phyloP scores from a whole-genome alignment of 768 basidiomycete species.

The Clavaria fumosa region DNA sequence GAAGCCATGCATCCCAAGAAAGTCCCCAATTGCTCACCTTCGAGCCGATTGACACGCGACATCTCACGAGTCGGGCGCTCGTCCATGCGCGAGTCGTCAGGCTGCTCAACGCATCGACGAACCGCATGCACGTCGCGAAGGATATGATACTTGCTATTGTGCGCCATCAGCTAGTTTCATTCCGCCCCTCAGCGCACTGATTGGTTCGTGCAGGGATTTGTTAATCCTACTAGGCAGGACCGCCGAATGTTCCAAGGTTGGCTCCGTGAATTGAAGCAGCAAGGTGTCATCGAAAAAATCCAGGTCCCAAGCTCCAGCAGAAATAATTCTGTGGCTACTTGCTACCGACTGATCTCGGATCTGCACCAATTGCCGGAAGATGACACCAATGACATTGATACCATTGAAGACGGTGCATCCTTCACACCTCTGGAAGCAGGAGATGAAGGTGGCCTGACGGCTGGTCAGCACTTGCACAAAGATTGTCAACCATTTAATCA shows the following conservation, averaged over 20 bases:
- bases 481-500: background rate
- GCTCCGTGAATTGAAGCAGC: conserved; percentile 54
- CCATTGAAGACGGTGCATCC: too few relatives aligned
- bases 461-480: background rate
- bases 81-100: conserved; percentile 57
- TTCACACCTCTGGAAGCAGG: conserved; percentile 22
- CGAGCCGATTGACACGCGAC: conserved; percentile 61
- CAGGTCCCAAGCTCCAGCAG: conserved; percentile 45
- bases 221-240: conserved; percentile 58
- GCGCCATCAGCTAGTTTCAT: conserved; percentile 14
- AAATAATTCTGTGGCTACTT: too few relatives aligned
- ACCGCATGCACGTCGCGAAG: conserved; percentile 53
- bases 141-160: conserved; percentile 73
- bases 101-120: conserved; percentile 53
- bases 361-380: conserved; percentile 18
- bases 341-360: too few relatives aligned
- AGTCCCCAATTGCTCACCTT: conserved; percentile 34
- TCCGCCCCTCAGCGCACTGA: conserved; percentile 4
- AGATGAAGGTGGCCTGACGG: conserved; percentile 21
- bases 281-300: conserved; percentile 63
- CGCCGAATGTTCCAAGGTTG: conserved; percentile 72
- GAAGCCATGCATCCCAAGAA: too few relatives aligned
- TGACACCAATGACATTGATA: too few relatives aligned
- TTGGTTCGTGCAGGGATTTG: conserved; percentile 43
- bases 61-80: conserved; percentile 60